Evolutionary conservation across 2,329 filamentous ascomycete species (phyloP), one percentile per base, ranked within the genome.

Genomic region (Plectosphaerella sp.): DNA sequence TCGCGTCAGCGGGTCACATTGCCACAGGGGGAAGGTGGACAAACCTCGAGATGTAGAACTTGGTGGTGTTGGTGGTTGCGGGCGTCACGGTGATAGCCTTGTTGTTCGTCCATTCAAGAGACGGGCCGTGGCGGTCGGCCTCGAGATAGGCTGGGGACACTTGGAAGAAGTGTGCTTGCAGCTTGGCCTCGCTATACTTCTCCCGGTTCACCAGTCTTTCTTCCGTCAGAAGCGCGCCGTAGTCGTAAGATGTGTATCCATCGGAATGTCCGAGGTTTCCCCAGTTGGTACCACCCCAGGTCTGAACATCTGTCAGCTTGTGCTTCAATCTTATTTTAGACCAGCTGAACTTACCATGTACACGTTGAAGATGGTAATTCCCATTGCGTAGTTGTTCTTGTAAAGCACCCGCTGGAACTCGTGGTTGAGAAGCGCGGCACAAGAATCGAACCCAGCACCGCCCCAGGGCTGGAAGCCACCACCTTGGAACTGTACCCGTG

Each of bases 281-380:
- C 87, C 87, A 91, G 63, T 91, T 91, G 0, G 87, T 90, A 12
- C 87, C 88, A 11, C 88, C 88, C 57, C 78, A 87, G 1, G 77
- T 83, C 77, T 78, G 37, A 16, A 8, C 11, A 2, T 12, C 16
- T 20, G 18, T 25, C 35, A 42, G 55, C 42, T 47, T n/a, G 45
- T 22, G 5, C 5, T n/a, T 2, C 3, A 11, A 16, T 11, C 35
- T n/a, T 33, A 12, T 9, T 12, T 5, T 5, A 4, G 3, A 5
- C 5, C n/a, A n/a, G 3, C 16, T 35, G 4, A 6, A 55, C 69
- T 58, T 58, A 82, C 80, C 88, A 90, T 90, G 67, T 89, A 90
- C 15, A 88, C 60, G 60, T 85, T 89, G 55, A 89, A 69, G 16
- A 91, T 79, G 0, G 79, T 82, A 11, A 82, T 76, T 1, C 81